These are phyloP conservation scores for Schizochytrium sp. DNA, from an alignment of 108 stramenopile genomes.

Conservation along the genomic window DNA sequence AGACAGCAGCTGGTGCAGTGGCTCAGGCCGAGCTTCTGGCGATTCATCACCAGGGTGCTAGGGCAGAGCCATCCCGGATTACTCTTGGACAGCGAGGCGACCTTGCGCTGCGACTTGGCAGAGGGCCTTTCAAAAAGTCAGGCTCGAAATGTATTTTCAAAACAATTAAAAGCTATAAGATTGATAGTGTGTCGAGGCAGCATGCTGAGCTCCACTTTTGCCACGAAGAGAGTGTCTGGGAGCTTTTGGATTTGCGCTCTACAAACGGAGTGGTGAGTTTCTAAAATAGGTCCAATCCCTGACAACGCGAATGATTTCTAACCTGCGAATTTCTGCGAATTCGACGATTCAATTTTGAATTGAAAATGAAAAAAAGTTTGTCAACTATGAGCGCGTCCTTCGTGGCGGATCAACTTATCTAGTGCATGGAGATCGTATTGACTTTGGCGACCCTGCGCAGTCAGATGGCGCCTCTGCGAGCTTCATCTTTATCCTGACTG, in stretches of 20 bases:
- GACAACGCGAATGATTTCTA: not conserved
- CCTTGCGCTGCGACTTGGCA: no score
- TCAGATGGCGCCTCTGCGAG: not conserved
- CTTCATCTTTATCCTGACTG: not conserved
- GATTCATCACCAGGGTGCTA: no score
- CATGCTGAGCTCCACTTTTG: not conserved
- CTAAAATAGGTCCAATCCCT: not conserved
- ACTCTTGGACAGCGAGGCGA: no score
- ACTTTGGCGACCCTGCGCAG: not conserved
- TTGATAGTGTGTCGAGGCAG: not conserved
- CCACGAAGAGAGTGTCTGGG: not conserved
- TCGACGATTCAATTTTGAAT: no score
- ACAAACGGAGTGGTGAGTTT: slow-evolving; percentile 34
- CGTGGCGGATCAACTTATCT: not conserved
- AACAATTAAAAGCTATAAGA: not conserved
- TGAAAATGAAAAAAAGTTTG: not conserved
- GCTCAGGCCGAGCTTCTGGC: no score
- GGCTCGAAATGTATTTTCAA: no score
- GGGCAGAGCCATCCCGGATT: no score
- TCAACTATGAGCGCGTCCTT: not conserved
- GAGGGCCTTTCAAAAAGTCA: no score
- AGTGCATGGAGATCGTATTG: slow-evolving; percentile 41
- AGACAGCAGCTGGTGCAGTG: no score
- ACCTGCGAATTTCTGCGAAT: not conserved
- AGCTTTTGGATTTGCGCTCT: not conserved